A percentile compares a stretch with the other conserved stretches of the same genome.
phyloP scores from a whole-genome alignment of 306 rosid genomes.

The Fragaria ananassa region DNA sequence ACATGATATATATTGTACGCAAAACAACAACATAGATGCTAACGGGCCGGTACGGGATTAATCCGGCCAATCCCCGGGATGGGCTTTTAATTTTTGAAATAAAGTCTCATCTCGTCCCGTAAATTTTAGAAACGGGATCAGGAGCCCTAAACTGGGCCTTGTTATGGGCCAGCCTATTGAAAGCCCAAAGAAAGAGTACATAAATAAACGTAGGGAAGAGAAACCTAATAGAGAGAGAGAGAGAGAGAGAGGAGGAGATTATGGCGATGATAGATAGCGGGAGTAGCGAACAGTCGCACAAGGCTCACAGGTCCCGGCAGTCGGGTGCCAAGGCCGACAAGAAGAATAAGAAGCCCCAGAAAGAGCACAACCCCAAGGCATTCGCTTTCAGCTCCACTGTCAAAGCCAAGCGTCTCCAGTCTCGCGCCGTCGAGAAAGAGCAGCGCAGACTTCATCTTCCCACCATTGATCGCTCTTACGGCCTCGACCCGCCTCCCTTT shows the following conservation, averaged over 20 bases:
- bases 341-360: slow-evolving; percentile 38
- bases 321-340: slow-evolving; percentile 61
- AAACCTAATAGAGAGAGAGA: background rate
- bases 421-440: slow-evolving; percentile 93
- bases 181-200: no score
- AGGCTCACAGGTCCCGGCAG: slow-evolving; percentile 65
- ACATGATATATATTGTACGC: no score
- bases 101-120: no score
- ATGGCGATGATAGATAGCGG: slow-evolving; percentile 31
- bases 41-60: no score
- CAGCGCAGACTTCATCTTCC: slow-evolving; percentile 92
- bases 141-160: no score
- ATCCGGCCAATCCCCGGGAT: no score
- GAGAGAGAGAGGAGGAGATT: slow-evolving; percentile 44
- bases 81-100: no score
- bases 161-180: no score
- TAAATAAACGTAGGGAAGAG: background rate
- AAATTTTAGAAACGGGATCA: no score
- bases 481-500: slow-evolving; percentile 67
- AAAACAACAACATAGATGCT: no score
- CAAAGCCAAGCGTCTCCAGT: slow-evolving; percentile 73
- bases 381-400: slow-evolving; percentile 72
- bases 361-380: slow-evolving; percentile 73
- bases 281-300: slow-evolving; percentile 65
- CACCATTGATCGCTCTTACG: slow-evolving; percentile 65